phyloP scores from a whole-genome alignment of 805 yeast genomes.

The Wickerhamomyces ciferrii region DNA sequence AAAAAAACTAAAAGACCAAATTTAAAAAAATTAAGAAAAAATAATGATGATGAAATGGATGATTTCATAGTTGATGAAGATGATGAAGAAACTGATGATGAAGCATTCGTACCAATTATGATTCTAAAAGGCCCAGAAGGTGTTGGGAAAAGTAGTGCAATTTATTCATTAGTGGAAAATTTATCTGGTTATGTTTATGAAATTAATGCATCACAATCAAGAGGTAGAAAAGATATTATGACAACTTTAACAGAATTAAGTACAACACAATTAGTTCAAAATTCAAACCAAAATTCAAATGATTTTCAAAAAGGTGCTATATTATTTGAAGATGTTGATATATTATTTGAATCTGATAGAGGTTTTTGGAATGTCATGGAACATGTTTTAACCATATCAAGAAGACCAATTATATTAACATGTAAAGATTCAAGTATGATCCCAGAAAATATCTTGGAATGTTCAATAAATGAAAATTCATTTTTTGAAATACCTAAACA shows the following conservation, averaged over 20 bases:
- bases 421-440: slow-evolving; percentile 45
- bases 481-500: slow-evolving; percentile 25
- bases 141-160: slow-evolving; percentile 70
- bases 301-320: slow-evolving; percentile 59
- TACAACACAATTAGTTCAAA: slow-evolving; percentile 76
- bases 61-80: slow-evolving; percentile 30
- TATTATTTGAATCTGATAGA: slow-evolving; percentile 67
- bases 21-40: slow-evolving; percentile 21
- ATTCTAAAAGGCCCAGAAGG: slow-evolving; percentile 70
- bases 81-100: slow-evolving; percentile 19
- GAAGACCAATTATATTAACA: slow-evolving; percentile 68
- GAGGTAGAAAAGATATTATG: slow-evolving; percentile 68
- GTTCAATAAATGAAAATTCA: slow-evolving; percentile 38
- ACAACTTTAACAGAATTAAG: slow-evolving; percentile 70
- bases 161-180: slow-evolving; percentile 61
- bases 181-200: slow-evolving; percentile 74
- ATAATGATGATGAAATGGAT: slow-evolving; percentile 20
- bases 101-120: slow-evolving; percentile 53
- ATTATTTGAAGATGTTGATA: slow-evolving; percentile 81
- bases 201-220: slow-evolving; percentile 64
- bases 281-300: slow-evolving; percentile 14
- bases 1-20: slow-evolving; percentile 27
- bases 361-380: slow-evolving; percentile 75
- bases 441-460: slow-evolving; percentile 42
- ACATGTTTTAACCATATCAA: slow-evolving; percentile 51